Conservation (phyloP, 163 green algal genomes). For the Prototheca cutis region DNA sequence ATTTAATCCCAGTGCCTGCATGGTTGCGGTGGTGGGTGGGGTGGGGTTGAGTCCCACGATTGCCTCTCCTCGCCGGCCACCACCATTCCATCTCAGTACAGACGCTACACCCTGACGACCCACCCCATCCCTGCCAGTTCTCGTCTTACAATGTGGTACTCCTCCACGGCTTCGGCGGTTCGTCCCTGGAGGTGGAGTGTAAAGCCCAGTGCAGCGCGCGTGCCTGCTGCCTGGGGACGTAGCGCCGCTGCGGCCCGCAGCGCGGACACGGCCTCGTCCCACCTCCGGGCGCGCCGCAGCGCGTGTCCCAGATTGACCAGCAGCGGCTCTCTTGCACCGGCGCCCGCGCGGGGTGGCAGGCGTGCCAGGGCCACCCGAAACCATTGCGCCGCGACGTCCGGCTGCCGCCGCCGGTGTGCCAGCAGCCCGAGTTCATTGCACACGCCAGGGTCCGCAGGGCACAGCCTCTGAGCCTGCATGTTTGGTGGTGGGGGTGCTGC, state of each 20-base stretch:
- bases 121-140: background rate
- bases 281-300: conserved; percentile 68
- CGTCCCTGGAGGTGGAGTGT: conserved; percentile 65
- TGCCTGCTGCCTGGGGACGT: conserved; percentile 39
- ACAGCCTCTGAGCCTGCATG: conserved; percentile 61
- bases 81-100: background rate
- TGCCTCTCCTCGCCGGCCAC: background rate
- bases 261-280: conserved; percentile 43
- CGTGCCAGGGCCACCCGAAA: conserved; percentile 51
- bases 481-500: background rate
- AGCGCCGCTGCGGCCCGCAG: conserved; percentile 52
- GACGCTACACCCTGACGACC: background rate
- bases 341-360: conserved; percentile 20
- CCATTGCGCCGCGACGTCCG: conserved; percentile 36
- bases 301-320: conserved; percentile 82
- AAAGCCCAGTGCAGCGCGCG: conserved; percentile 73
- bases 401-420: conserved; percentile 56
- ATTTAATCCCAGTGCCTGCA: conserved; percentile 51
- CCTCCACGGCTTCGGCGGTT: conserved; percentile 50
- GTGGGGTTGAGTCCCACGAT: background rate
- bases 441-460: conserved; percentile 73
- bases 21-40: background rate
- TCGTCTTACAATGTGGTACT: conserved; percentile 78
- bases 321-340: conserved; percentile 63
- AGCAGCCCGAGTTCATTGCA: conserved; percentile 90